Evolutionary conservation across 352 stramenopile genomes (phyloP).

Genomic region (Blastocystis sp.): DNA sequence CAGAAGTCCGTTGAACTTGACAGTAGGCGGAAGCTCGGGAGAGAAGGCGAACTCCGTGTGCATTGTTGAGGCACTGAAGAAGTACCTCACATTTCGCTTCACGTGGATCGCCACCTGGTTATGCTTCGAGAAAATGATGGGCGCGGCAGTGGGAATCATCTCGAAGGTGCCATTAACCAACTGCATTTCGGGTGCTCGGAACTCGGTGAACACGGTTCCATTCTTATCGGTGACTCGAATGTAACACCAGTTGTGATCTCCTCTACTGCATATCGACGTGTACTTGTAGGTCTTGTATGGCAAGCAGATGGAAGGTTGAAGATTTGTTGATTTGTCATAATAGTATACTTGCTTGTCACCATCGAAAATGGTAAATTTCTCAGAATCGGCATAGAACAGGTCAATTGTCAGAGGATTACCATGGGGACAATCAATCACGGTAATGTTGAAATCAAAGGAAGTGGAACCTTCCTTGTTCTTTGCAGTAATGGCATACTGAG

Average conservation of each 20-base stretch:
- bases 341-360: not conserved
- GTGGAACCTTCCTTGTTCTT: not conserved
- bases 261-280: not conserved
- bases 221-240: not conserved
- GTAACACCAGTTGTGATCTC: not conserved
- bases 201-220: not conserved
- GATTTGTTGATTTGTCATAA: too few species aligned
- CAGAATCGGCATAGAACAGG: not conserved
- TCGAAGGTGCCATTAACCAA: not conserved
- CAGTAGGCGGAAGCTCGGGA: not conserved
- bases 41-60: not conserved
- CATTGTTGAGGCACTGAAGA: not conserved
- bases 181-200: not conserved
- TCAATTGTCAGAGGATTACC: not conserved
- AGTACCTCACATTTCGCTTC: not conserved
- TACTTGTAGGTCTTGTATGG: not conserved
- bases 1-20: not conserved
- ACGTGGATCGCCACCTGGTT: not conserved
- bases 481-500: not conserved
- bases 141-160: not conserved
- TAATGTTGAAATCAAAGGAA: not conserved
- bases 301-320: not conserved
- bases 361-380: not conserved
- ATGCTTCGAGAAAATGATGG: not conserved
- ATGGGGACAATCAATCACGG: not conserved